Evolutionary conservation across 768 basidiomycete species (phyloP).

Genomic region (Amanita rimosa): DNA sequence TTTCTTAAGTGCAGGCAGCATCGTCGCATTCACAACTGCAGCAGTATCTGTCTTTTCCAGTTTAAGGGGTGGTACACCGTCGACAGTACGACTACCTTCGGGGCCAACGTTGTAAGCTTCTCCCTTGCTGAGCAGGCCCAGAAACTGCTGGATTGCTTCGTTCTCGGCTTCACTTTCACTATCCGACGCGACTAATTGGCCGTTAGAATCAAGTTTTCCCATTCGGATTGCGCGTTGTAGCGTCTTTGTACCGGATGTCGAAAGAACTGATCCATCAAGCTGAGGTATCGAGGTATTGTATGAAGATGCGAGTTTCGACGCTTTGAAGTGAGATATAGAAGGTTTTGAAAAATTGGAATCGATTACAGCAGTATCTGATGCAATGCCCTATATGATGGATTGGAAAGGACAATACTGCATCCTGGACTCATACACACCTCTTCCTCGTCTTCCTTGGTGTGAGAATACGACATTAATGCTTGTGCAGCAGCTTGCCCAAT

Average conservation of each 20-base stretch:
- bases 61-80: constrained; percentile 13
- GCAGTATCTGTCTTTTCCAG: not conserved
- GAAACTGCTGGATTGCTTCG: constrained; percentile 34
- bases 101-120: constrained; percentile 45
- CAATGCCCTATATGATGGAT: constrained; percentile 20
- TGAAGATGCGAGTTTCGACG: constrained; percentile 37
- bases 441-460: constrained; percentile 30
- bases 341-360: constrained; percentile 28
- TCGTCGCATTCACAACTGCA: not conserved
- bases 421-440: constrained; percentile 29
- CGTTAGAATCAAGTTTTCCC: constrained; percentile 42
- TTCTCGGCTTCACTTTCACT: constrained; percentile 49
- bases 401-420: constrained; percentile 2
- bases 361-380: constrained; percentile 17
- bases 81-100: constrained; percentile 21
- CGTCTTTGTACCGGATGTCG: constrained; percentile 33
- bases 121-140: constrained; percentile 40
- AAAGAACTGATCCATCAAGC: constrained; percentile 29
- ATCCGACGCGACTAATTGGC: constrained; percentile 38
- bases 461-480: constrained; percentile 28
- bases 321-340: constrained; percentile 55
- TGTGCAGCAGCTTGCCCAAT: constrained; percentile 44
- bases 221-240: constrained; percentile 40
- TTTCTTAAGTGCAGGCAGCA: constrained; percentile 20
- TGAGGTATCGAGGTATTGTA: constrained; percentile 29